Conservation (phyloP, 2,329 filamentous ascomycete species). For the Hymenoscyphus salicellus region DNA sequence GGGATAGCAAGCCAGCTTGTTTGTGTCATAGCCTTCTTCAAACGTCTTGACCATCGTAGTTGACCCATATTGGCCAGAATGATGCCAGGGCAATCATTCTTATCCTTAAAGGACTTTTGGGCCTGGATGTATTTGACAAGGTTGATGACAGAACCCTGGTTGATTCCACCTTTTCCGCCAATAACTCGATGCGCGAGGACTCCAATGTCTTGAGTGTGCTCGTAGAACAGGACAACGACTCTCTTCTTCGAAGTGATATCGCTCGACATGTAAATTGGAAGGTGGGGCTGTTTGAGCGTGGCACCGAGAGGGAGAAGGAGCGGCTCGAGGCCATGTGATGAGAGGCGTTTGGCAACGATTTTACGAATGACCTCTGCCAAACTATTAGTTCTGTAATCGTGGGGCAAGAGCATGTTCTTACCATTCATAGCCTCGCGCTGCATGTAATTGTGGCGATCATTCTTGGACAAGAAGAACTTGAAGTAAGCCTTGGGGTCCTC, state of each 20-base stretch:
- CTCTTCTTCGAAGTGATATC: constrained; percentile 57
- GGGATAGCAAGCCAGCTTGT: constrained; percentile 57
- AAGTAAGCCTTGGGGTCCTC: constrained; percentile 67
- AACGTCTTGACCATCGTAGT: constrained; percentile 69
- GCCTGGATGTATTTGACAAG: constrained; percentile 51
- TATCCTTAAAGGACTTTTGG: constrained; percentile 15
- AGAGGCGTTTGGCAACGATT: constrained; percentile 61
- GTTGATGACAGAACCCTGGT: constrained; percentile 66
- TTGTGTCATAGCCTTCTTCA: constrained; percentile 57
- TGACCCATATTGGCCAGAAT: constrained; percentile 78
- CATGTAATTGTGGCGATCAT: constrained; percentile 72
- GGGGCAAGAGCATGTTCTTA: constrained; percentile 39
- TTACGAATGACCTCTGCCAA: constrained; percentile 57
- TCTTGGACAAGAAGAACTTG: constrained; percentile 70
- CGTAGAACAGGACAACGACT: constrained; percentile 72
- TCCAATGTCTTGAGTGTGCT: constrained; percentile 68
- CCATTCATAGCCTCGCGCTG: constrained; percentile 74
- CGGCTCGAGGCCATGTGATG: constrained; percentile 56
- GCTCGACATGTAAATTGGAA: constrained; percentile 65
- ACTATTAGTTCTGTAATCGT: constrained; percentile 14
- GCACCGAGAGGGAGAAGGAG: constrained; percentile 59
- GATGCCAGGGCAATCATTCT: constrained; percentile 51
- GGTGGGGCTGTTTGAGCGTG: constrained; percentile 50
- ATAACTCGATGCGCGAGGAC: constrained; percentile 68
- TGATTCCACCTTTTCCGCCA: constrained; percentile 61